Evolutionary conservation across 2,329 filamentous ascomycete genomes (phyloP).

Genomic region (Colletotrichum incanum): DNA sequence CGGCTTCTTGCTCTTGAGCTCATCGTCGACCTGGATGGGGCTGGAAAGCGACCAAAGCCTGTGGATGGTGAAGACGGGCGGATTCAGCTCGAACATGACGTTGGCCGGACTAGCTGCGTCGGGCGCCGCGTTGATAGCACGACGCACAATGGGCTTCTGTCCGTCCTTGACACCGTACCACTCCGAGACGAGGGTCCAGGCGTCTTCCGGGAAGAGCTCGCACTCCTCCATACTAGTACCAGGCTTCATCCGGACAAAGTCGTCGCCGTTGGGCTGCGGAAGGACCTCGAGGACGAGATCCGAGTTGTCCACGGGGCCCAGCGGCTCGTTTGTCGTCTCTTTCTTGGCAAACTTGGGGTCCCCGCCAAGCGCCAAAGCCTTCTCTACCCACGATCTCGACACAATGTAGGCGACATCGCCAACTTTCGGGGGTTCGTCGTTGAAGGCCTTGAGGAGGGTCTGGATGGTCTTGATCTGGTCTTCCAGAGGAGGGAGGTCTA

Average conservation of each 20-base stretch:
- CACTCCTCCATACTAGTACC: constrained; percentile 81
- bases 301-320: constrained; percentile 90
- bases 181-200: constrained; percentile 84
- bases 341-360: constrained; percentile 70
- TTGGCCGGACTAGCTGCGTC: constrained; percentile 72
- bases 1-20: constrained; percentile 73
- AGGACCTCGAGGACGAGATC: constrained; percentile 80
- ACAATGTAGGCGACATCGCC: constrained; percentile 85
- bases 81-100: constrained; percentile 86
- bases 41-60: constrained; percentile 78
- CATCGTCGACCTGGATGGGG: constrained; percentile 70
- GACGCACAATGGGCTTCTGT: constrained; percentile 80
- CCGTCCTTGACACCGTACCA: constrained; percentile 86
- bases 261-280: constrained; percentile 62
- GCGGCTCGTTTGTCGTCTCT: constrained; percentile 72
- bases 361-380: constrained; percentile 77
- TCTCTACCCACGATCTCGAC: constrained; percentile 83
- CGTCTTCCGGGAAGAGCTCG: constrained; percentile 82
- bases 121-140: constrained; percentile 82
- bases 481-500: constrained; percentile 56
- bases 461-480: constrained; percentile 83
- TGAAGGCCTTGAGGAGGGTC: constrained; percentile 69
- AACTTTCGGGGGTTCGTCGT: constrained; percentile 72
- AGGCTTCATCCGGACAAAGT: constrained; percentile 82
- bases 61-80: constrained; percentile 87